Conservation (phyloP, 1,139 yeast species). For the Pichia sp. region DNA sequence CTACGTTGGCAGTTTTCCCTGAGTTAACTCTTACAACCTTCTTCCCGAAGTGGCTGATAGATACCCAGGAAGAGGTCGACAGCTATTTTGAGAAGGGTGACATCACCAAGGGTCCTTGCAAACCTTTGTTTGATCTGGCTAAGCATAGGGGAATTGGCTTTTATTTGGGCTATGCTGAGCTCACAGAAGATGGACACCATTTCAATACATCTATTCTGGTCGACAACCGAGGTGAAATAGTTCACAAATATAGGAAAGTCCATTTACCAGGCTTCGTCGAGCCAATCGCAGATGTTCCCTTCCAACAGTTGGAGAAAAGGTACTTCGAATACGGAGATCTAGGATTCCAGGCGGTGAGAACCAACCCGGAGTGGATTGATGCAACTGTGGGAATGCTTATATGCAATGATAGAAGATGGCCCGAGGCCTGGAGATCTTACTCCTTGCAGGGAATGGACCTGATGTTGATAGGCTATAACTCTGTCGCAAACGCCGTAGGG, state of each 20-base stretch:
- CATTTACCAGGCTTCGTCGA: conserved; percentile 36
- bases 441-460: conserved; percentile 25
- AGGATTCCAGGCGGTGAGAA: conserved; percentile 34
- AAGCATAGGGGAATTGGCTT: conserved; percentile 31
- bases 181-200: conserved; percentile 35
- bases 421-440: conserved; percentile 37
- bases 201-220: conserved; percentile 34
- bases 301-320: conserved; percentile 37
- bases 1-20: conserved; percentile 31
- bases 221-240: conserved; percentile 23
- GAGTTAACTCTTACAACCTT: conserved; percentile 31
- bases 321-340: conserved; percentile 32
- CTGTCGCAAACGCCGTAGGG: conserved; percentile 32
- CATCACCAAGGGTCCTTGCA: conserved; percentile 30
- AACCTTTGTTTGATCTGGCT: conserved; percentile 34
- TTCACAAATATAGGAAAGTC: conserved; percentile 20
- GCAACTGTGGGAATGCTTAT: conserved; percentile 30
- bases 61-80: conserved; percentile 34
- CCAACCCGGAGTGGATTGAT: conserved; percentile 16
- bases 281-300: conserved; percentile 29
- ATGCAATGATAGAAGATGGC: conserved; percentile 40
- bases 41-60: conserved; percentile 32
- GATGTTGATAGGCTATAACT: conserved; percentile 32
- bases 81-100: conserved; percentile 36
- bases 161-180: conserved; percentile 37